Evolutionary conservation across 2,329 filamentous ascomycete species (phyloP).

Genomic region (Dothideomycetidae sp.): DNA sequence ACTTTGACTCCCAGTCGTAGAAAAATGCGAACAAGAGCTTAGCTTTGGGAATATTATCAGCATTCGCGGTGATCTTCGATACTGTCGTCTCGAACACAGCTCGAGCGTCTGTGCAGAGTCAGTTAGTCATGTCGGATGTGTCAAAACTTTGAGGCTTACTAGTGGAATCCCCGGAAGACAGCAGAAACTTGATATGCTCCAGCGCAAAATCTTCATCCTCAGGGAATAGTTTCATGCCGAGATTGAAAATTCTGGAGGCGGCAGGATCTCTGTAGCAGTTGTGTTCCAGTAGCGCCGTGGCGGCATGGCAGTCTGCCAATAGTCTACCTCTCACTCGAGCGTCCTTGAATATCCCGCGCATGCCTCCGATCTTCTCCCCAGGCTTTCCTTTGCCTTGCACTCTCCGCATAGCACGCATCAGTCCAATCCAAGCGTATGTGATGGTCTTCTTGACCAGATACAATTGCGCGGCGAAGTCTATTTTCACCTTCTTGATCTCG

Average conservation of each 20-base stretch:
- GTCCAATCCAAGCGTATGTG: constrained; percentile 85
- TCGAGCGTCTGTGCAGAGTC: constrained; percentile 54
- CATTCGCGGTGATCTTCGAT: constrained; percentile 62
- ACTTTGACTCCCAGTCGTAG: constrained; percentile 88
- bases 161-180: constrained; percentile 82
- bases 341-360: constrained; percentile 78
- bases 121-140: constrained; percentile 8
- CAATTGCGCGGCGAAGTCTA: constrained; percentile 57
- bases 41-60: constrained; percentile 57
- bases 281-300: constrained; percentile 83
- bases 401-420: constrained; percentile 86
- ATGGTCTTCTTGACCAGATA: constrained; percentile 69
- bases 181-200: constrained; percentile 89
- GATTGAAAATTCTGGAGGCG: constrained; percentile 89
- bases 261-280: constrained; percentile 90
- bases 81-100: constrained; percentile 94
- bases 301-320: constrained; percentile 89
- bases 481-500: constrained; percentile 44
- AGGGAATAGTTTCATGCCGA: constrained; percentile 82
- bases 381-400: constrained; percentile 65
- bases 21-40: constrained; percentile 83
- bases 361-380: constrained; percentile 46
- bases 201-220: constrained; percentile 87
- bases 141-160: constrained; percentile 45
- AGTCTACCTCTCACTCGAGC: constrained; percentile 76